Conservation (phyloP, 2,329 filamentous ascomycete species). For the Colletotrichum sojae region DNA sequence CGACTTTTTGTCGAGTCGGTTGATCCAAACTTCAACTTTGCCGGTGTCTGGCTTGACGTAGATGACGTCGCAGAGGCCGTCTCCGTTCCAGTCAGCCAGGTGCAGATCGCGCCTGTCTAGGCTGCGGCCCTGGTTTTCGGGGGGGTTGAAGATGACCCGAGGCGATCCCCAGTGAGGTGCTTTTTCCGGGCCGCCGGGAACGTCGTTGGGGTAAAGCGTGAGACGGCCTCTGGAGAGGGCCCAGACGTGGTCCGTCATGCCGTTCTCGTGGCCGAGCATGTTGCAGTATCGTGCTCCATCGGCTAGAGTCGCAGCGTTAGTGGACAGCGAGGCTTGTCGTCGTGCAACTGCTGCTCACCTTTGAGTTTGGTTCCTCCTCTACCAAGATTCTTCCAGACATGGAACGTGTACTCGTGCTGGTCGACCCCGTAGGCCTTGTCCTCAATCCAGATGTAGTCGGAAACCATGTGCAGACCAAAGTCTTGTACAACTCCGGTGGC, state of each 20-base stretch:
- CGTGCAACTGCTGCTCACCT: neutral
- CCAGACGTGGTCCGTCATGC: slow-evolving; percentile 38
- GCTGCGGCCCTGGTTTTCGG: slow-evolving; percentile 39
- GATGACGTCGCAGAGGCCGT: slow-evolving; percentile 53
- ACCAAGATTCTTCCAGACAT: slow-evolving; percentile 42
- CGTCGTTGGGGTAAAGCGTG: slow-evolving; percentile 32
- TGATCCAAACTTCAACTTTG: slow-evolving; percentile 46
- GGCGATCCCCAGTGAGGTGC: neutral
- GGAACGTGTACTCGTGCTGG: neutral
- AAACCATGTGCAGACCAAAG: slow-evolving; percentile 17
- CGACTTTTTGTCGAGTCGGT: slow-evolving; percentile 37
- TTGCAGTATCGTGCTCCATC: slow-evolving; percentile 43
- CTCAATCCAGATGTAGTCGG: slow-evolving; percentile 41
- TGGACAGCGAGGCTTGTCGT: neutral
- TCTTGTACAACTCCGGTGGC: slow-evolving; percentile 36
- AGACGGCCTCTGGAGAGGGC: slow-evolving; percentile 18
- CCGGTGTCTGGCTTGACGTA: slow-evolving; percentile 47
- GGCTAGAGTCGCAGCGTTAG: slow-evolving; percentile 38
- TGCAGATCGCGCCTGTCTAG: slow-evolving; percentile 46
- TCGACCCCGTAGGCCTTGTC: neutral
- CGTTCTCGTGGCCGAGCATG: slow-evolving; percentile 36
- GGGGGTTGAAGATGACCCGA: slow-evolving; percentile 34
- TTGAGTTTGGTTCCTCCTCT: slow-evolving; percentile 32
- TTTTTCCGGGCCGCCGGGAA: slow-evolving; percentile 1
- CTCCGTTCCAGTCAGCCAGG: slow-evolving; percentile 54